Evolutionary conservation across 2,329 filamentous ascomycete genomes (phyloP).

Genomic region (Sporothrix pseudoabietina): DNA sequence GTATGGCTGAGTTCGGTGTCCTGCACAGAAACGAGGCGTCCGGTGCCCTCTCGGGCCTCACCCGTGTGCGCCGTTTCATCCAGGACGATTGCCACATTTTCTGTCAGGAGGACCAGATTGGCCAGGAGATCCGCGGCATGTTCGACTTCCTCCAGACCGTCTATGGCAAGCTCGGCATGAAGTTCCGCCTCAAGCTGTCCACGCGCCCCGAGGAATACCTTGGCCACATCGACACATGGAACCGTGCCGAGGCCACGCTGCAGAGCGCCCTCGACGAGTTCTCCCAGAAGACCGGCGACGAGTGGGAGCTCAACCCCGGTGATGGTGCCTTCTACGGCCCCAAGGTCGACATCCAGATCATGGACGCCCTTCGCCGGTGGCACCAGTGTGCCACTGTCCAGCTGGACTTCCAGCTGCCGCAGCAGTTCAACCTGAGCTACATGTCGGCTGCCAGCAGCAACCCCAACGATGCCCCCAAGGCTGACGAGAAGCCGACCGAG

Average conservation of each 20-base stretch:
- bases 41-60: slow-evolving; percentile 77
- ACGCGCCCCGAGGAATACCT: slow-evolving; percentile 88
- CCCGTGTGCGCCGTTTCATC: slow-evolving; percentile 81
- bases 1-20: slow-evolving; percentile 84
- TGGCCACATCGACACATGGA: slow-evolving; percentile 83
- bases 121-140: slow-evolving; percentile 73
- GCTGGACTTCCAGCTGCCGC: slow-evolving; percentile 72
- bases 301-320: slow-evolving; percentile 90
- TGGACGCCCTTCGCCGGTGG: slow-evolving; percentile 79
- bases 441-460: slow-evolving; percentile 38
- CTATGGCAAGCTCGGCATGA: slow-evolving; percentile 77
- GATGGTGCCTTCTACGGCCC: slow-evolving; percentile 98
- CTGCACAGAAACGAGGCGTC: slow-evolving; percentile 86
- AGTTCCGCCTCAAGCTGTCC: slow-evolving; percentile 92
- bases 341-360: slow-evolving; percentile 97
- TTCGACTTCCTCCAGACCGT: slow-evolving; percentile 86
- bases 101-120: slow-evolving; percentile 77
- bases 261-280: slow-evolving; percentile 80
- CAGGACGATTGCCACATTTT: slow-evolving; percentile 86
- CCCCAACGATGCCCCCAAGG: slow-evolving; percentile 17
- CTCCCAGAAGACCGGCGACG: slow-evolving; percentile 55
- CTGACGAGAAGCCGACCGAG: slow-evolving; percentile 6
- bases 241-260: slow-evolving; percentile 81
- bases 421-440: slow-evolving; percentile 37
- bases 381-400: slow-evolving; percentile 89